Percentiles rank a stretch among this genome's conserved stretches.
Evolutionary conservation across 768 basidiomycete genomes (phyloP).

Genomic region (Strobilomyces dryophilus): DNA sequence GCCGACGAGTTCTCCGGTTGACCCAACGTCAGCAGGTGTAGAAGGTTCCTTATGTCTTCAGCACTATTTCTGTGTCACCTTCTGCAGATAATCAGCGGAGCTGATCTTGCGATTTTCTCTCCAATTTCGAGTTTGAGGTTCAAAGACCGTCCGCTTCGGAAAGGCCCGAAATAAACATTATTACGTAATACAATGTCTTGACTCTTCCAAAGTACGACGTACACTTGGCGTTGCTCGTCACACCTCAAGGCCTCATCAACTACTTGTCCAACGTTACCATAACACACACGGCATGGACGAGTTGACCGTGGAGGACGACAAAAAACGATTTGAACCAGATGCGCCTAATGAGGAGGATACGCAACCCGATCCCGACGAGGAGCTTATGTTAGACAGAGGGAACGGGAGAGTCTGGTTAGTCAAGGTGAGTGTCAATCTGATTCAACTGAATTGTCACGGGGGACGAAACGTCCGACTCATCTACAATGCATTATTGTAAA

Average conservation of each 20-base stretch:
- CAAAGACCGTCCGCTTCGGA: too few species aligned
- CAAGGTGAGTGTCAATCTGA: slow-evolving; percentile 52
- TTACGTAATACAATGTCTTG: background rate
- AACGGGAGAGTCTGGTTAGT: slow-evolving; percentile 81
- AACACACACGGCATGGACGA: slow-evolving; percentile 30
- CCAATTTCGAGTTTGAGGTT: too few species aligned
- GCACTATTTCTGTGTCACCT: background rate
- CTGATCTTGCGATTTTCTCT: too few species aligned
- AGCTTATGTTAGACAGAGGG: slow-evolving; percentile 72
- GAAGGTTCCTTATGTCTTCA: too few species aligned
- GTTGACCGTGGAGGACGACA: slow-evolving; percentile 50
- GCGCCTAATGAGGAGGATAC: slow-evolving; percentile 50
- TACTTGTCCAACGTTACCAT: too few species aligned
- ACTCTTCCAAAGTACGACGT: too few species aligned
- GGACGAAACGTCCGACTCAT: background rate
- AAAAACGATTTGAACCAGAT: slow-evolving; percentile 66
- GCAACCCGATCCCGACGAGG: slow-evolving; percentile 78
- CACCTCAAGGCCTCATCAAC: background rate
- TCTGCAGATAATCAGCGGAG: too few species aligned
- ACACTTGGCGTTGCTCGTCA: background rate
- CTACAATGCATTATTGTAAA: background rate
- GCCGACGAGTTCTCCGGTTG: slow-evolving; percentile 15
- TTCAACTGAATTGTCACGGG: background rate
- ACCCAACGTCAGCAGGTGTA: slow-evolving; percentile 20
- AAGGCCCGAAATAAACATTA: background rate